Evolutionary conservation across 2,329 filamentous ascomycete genomes (phyloP), one percentile per base, ranked within the genome.

Genomic region (Aurifilum marmelostoma): DNA sequence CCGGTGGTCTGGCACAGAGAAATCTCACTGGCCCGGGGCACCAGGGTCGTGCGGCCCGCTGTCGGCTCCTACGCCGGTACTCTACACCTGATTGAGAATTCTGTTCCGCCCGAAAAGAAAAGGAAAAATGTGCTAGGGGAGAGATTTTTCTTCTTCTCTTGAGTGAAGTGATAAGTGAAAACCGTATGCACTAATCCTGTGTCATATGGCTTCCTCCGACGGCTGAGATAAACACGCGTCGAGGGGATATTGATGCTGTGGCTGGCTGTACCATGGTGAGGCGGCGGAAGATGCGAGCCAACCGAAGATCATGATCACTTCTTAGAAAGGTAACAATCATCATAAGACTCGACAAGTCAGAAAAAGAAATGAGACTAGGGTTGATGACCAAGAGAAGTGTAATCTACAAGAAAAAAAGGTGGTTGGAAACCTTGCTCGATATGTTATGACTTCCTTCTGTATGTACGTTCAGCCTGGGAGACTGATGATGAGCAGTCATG

Each of bases 21-120:
- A n/a, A 16, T 37, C 58, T 60, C 7, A 60, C 32, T 39, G 58
- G 58, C 21, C 58, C 58, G 34, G 18, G 58, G 32, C 58, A 21
- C 32, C 16, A 37, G 58, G 58, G 12, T 60, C 8, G 18, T 39
- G 58, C 58, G 58, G 58, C 58, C 58, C 58, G 58, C 58, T 60
- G 29, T 60, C 58, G 27, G 52, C 24, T 56, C 24, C 52, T 29
- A 16, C 27, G 27, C 24, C 12, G 52, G 27, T 29, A 27, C 27
- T 56, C 27, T 14, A 56, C 14, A 29, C 52, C 52, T 18, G 12
- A 32, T 56, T 29, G 27, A 29, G 24, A 2, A 9, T 18, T 29
- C 27, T 32, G 14, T 56, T 56, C 24, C 52, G 24, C 3, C 11
- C 2, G 34, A 34, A 34, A 34, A 34, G 8, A 34, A 34, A 34